phyloP scores from a whole-genome alignment of 148 eudicot species.

The Camellia sinensis region DNA sequence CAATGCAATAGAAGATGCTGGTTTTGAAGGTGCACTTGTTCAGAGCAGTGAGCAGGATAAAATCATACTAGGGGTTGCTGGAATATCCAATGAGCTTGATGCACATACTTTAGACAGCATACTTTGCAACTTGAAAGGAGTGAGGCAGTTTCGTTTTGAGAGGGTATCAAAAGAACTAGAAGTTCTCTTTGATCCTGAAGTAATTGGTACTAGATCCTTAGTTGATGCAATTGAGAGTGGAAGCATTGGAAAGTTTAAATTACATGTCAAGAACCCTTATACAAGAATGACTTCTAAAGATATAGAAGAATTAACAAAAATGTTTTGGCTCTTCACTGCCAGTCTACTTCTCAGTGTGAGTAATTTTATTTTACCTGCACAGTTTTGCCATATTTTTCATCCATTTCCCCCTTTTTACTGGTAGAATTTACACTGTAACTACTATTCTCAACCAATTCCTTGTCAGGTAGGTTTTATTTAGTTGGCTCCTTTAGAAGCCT shows the following conservation, averaged over 20 bases:
- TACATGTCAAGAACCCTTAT: slow-evolving; percentile 82
- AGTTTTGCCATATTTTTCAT: neutral
- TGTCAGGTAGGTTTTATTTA: slow-evolving; percentile 5
- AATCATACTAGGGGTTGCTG: slow-evolving; percentile 58
- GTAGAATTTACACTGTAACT: slow-evolving; percentile 8
- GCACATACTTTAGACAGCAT: slow-evolving; percentile 59
- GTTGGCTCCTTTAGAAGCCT: slow-evolving; percentile 5
- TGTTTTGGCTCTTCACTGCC: slow-evolving; percentile 72
- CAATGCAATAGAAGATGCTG: slow-evolving; percentile 93
- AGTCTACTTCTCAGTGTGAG: slow-evolving; percentile 89
- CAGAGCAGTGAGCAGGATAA: slow-evolving; percentile 91
- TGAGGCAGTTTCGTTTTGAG: slow-evolving; percentile 51
- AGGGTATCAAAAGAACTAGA: slow-evolving; percentile 63
- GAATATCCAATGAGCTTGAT: slow-evolving; percentile 58
- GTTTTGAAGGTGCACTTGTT: slow-evolving; percentile 91
- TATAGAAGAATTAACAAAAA: slow-evolving; percentile 74
- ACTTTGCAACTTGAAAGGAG: slow-evolving; percentile 64
- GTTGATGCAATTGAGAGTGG: slow-evolving; percentile 74
- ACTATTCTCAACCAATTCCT: neutral
- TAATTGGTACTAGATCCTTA: slow-evolving; percentile 67
- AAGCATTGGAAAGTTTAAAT: slow-evolving; percentile 56
- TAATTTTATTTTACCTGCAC: slow-evolving; percentile 12
- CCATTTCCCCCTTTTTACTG: neutral
- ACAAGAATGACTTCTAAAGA: slow-evolving; percentile 83
- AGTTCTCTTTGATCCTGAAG: slow-evolving; percentile 82